A percentile compares a stretch with the other conserved stretches of the same genome.
Conservation (phyloP, 148 eudicot genomes). For the Diospyros kaki region DNA sequence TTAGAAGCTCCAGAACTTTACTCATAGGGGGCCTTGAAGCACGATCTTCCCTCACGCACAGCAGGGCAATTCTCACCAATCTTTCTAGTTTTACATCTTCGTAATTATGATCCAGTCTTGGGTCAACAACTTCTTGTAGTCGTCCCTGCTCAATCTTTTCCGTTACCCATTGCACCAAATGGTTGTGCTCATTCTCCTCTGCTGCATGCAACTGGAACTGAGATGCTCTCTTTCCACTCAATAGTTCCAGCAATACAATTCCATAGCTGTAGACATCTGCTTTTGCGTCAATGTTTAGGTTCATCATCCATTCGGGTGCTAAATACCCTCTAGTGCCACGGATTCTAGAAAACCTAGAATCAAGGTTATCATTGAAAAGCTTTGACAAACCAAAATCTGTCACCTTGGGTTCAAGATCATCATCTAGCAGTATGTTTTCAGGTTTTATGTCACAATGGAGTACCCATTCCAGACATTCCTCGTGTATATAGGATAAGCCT, state of each 20-base stretch:
- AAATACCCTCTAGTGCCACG: constrained; percentile 15
- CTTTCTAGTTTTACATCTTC: not conserved
- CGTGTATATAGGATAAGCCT: constrained; percentile 15
- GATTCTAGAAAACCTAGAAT: constrained; percentile 8
- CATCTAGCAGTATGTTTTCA: constrained; percentile 15
- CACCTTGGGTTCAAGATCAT: constrained; percentile 1
- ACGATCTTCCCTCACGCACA: constrained; percentile 5
- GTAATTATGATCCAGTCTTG: not conserved
- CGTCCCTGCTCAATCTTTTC: not conserved
- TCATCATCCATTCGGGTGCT: constrained; percentile 20
- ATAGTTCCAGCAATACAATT: constrained; percentile 15
- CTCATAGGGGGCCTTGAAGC: constrained; percentile 12
- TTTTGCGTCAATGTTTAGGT: constrained; percentile 5
- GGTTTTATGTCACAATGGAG: constrained; percentile 19
- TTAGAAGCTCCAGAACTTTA: constrained; percentile 8
- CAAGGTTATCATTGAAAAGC: constrained; percentile 4
- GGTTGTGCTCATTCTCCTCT: not conserved
- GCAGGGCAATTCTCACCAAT: constrained; percentile 4
- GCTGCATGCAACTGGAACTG: not conserved
- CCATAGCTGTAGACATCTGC: constrained; percentile 21
- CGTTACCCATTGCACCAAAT: constrained; percentile 9
- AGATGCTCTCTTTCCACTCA: not conserved
- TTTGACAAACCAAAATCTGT: constrained; percentile 21
- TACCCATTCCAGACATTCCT: constrained; percentile 20
- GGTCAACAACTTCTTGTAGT: constrained; percentile 6